These are phyloP conservation scores for Boletus vinaceobasis DNA, from an alignment of 768 basidiomycete genomes.

Conservation along the genomic window DNA sequence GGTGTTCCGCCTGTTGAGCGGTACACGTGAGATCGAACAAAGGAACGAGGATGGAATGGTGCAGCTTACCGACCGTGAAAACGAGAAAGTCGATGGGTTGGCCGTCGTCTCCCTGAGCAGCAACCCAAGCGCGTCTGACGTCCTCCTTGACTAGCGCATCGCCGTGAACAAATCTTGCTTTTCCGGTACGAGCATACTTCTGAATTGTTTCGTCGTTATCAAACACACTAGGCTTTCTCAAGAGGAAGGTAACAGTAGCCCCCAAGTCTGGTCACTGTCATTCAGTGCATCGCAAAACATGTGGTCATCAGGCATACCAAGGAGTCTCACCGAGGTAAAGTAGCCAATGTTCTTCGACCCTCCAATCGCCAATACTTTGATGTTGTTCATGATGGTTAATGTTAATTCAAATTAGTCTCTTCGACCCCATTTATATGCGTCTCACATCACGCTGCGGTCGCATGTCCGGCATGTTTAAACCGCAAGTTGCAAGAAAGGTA, in stretches of 20 bases:
- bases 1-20: conserved; percentile 27
- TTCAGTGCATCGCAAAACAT: background rate
- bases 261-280: conserved; percentile 45
- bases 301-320: conserved; percentile 33
- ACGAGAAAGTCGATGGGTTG: conserved; percentile 50
- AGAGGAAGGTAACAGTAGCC: conserved; percentile 59
- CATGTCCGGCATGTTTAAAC: no score
- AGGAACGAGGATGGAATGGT: background rate
- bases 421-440: conserved; percentile 4
- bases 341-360: conserved; percentile 58
- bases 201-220: conserved; percentile 55
- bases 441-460: conserved; percentile 1
- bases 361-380: conserved; percentile 43
- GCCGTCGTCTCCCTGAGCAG: conserved; percentile 25
- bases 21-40: background rate
- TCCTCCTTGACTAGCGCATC: conserved; percentile 56
- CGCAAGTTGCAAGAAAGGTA: no score
- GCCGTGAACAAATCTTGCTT: conserved; percentile 54
- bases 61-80: conserved; percentile 56
- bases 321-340: conserved; percentile 43
- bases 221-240: conserved; percentile 51
- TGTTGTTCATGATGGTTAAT: conserved; percentile 14
- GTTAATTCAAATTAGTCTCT: background rate
- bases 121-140: conserved; percentile 50
- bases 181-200: conserved; percentile 44